phyloP scores from a whole-genome alignment of 2,329 filamentous ascomycete genomes.

The Fusarium anthophilum region DNA sequence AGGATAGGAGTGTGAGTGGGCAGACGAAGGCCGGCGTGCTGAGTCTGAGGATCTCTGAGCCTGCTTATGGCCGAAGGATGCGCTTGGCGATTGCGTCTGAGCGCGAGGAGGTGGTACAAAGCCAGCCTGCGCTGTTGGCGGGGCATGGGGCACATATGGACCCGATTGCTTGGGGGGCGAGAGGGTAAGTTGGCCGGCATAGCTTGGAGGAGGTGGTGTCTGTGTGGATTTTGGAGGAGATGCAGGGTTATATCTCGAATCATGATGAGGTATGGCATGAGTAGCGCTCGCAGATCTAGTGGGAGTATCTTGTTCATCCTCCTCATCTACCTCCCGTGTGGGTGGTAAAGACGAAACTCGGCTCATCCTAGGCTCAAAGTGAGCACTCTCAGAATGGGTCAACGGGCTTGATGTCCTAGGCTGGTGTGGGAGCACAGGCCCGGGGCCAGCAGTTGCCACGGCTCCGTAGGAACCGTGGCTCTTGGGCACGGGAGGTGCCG shows the following conservation, averaged over 20 bases:
- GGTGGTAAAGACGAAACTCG: constrained; percentile 67
- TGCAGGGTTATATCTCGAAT: constrained; percentile 52
- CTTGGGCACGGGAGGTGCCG: constrained; percentile 54
- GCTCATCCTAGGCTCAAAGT: constrained; percentile 64
- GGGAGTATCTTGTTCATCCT: constrained; percentile 51
- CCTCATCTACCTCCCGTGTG: constrained; percentile 70
- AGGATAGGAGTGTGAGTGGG: constrained; percentile 56
- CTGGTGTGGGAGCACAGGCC: constrained; percentile 64
- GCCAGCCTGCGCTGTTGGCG: constrained; percentile 47
- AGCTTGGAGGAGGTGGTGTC: constrained; percentile 60
- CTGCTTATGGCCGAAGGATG: constrained; percentile 53
- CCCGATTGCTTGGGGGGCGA: constrained; percentile 66
- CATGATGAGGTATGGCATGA: constrained; percentile 40
- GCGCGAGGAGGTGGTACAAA: constrained; percentile 67
- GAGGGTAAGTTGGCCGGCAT: constrained; percentile 53
- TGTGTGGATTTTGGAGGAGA: constrained; percentile 48
- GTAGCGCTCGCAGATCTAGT: constrained; percentile 41
- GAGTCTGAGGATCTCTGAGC: constrained; percentile 51
- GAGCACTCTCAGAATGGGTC: constrained; percentile 70
- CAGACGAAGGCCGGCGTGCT: constrained; percentile 64
- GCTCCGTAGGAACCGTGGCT: constrained; percentile 54
- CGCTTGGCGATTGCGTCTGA: constrained; percentile 70
- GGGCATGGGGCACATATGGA: constrained; percentile 59
- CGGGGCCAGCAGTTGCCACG: constrained; percentile 49
- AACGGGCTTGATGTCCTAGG: constrained; percentile 73